phyloP scores from a whole-genome alignment of 2,329 filamentous ascomycete species.

The Endothia cerciana region DNA sequence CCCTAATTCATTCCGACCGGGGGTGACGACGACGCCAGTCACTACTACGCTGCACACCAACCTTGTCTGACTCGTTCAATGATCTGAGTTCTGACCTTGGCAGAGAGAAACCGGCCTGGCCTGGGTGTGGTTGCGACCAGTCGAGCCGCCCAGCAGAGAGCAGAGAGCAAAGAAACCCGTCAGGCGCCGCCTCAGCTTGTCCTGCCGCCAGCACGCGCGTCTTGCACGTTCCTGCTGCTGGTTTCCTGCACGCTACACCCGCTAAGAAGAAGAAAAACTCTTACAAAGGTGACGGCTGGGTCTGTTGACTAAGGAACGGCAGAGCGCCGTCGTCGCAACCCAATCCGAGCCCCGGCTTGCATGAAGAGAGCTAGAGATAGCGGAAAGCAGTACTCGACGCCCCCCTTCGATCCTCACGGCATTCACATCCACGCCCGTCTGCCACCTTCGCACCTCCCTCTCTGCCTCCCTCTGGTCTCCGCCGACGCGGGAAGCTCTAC shows the following conservation, averaged over 20 bases:
- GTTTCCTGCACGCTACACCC: conserved; percentile 6
- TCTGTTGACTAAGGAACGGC: conserved; percentile 1
- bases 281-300: conserved; percentile 14
- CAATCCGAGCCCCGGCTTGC: conserved; percentile 1
- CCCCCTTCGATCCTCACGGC: neutral
- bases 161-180: conserved; percentile 7
- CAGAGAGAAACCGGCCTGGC: neutral
- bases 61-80: conserved; percentile 11
- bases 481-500: conserved; percentile 11
- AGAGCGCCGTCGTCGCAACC: neutral
- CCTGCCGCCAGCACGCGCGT: conserved; percentile 6
- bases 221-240: conserved; percentile 13
- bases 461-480: neutral
- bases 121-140: neutral
- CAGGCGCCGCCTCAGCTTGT: neutral
- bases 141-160: neutral
- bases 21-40: conserved; percentile 5
- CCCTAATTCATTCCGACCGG: neutral
- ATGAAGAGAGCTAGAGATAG: conserved; percentile 4
- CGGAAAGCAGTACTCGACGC: neutral
- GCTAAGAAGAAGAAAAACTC: neutral
- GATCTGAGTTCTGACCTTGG: conserved; percentile 1
- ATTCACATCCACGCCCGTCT: neutral
- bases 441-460: conserved; percentile 4
- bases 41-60: conserved; percentile 6